A percentile compares a stretch with the other conserved stretches of the same genome.
These are phyloP conservation scores for Anethum foeniculum DNA, from an alignment of 140 eudicot species.

Conservation along the genomic window DNA sequence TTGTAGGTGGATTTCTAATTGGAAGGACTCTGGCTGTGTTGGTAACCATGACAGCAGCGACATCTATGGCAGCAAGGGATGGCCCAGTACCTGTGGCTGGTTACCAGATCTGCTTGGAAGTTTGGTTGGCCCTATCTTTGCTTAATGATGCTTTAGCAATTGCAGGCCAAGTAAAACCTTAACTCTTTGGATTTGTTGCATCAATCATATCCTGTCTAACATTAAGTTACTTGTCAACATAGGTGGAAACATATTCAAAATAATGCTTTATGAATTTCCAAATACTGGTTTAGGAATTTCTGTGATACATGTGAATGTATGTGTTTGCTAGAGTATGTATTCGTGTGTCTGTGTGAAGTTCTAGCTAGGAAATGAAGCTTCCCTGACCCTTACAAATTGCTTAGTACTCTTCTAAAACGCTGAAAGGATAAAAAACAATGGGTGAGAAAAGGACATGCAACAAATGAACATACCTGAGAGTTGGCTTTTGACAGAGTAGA, in stretches of 20 bases:
- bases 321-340: neutral
- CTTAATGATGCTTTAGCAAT: constrained; percentile 96
- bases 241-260: neutral
- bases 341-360: neutral
- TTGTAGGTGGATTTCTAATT: constrained; percentile 68
- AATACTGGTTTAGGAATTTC: neutral
- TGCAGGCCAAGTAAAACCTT: constrained; percentile 75
- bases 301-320: neutral
- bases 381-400: neutral
- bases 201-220: neutral
- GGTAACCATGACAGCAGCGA: constrained; percentile 67
- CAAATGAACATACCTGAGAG: neutral
- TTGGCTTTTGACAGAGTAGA: neutral
- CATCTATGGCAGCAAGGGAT: constrained; percentile 91
- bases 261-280: neutral
- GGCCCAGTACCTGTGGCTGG: constrained; percentile 94
- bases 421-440: neutral
- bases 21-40: constrained; percentile 75
- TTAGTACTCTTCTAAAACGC: neutral
- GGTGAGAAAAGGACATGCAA: neutral
- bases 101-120: constrained; percentile 74
- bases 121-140: constrained; percentile 92
- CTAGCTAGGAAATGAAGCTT: neutral
- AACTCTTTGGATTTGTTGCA: neutral
- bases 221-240: neutral